Base-by-base conservation (phyloP, 805 yeast species). In the Blastobotrys parvus region DNA sequence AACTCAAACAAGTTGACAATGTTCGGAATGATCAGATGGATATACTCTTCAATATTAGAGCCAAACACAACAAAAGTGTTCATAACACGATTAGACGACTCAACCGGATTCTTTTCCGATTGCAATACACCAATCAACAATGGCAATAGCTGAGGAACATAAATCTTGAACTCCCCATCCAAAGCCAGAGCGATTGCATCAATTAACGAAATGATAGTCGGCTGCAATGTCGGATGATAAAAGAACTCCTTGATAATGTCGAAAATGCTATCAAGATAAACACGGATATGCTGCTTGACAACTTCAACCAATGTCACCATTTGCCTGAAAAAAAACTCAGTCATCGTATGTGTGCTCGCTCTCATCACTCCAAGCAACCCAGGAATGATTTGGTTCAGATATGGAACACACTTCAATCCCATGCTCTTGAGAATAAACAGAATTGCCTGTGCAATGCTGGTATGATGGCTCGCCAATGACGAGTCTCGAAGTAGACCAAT, bases 381-480 rank as follows among this genome's bases (percentile, higher is more conserved):
- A 1, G 95, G 95, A 23, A 92, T 79, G 10, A 90, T 85, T 45
- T 86, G 86, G 22, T 83, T 83, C 44, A 94, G 64, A 59, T 86
- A 90, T n/a, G 89, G 78, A 13, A 89, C 92, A 61, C 96, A 89
- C 44, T 90, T 78, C 45, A 84, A 68, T 0, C 97, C 95, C 48
- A 92, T 68, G 1, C 94, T 82, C 60, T 84, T 87, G 69, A 89
- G 89, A 37, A 92, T 89, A 53, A 82, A 80, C 75, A 88, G 82
- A 35, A 92, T 82, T 0, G 97, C 94, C 54, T 89, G 96, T n/a
- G 89, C 85, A 21, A 88, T 95, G 16, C 86, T 81, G 2, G 89
- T 83, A 58, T 92, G 97, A 57, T 89, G 95, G 0, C 83, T 70
- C 7, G 86, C 80, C 44, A 90, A 69, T 0, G 97, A 85, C 0